Conservation (phyloP, 225 moss, liverwort and hornwort species). For the Sphagnum contortum region DNA sequence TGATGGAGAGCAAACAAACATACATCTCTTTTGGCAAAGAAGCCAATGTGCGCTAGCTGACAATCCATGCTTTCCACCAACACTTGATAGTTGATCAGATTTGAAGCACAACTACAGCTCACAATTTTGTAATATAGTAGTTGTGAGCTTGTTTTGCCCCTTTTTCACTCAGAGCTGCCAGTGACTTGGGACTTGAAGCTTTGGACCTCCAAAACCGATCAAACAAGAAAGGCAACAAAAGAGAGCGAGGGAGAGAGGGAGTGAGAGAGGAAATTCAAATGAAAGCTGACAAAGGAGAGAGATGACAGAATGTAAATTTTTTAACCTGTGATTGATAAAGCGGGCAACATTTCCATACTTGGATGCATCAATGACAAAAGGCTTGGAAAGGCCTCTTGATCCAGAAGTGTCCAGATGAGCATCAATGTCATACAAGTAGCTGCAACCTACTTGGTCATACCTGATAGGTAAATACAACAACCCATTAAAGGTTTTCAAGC, state of each 20-base stretch:
- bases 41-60: conserved; percentile 94
- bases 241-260: no score
- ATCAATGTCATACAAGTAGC: conserved; percentile 96
- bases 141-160: no score
- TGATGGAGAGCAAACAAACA: conserved; percentile 10
- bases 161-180: no score
- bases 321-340: conserved; percentile 93
- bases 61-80: conserved; percentile 95
- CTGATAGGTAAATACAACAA: conserved; percentile 17
- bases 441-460: conserved; percentile 97
- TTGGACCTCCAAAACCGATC: no score
- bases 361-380: conserved; percentile 97
- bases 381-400: conserved; percentile 32
- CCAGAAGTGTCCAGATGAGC: conserved; percentile 80
- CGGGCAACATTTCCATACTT: conserved; percentile 90
- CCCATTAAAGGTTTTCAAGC: no score
- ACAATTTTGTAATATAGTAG: no score
- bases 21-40: conserved; percentile 95
- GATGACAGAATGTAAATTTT: no score
- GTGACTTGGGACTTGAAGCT: no score
- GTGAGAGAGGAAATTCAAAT: no score
- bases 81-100: conserved; percentile 94
- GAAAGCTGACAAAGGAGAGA: no score
- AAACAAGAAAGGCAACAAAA: no score
- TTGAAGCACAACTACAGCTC: conserved; percentile 77